Evolutionary conservation across 345 rosid species (phyloP), one percentile per base, ranked within the genome.

Genomic region (Gossypium raimondii): DNA sequence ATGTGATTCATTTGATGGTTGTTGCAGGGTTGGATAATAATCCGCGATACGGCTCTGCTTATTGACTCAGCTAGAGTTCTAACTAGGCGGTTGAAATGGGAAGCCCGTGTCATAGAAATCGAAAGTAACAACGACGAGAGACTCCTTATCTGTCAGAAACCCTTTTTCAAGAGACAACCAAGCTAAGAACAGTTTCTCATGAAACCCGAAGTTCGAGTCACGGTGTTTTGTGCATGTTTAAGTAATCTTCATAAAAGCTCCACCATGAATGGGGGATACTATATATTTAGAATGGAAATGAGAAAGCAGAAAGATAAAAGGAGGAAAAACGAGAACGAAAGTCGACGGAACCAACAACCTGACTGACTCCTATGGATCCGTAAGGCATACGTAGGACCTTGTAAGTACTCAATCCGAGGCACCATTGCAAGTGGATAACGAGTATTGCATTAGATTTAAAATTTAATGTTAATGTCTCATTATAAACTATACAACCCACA

Each of bases 101-200:
- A 96, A 9, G 99, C 98, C 13, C 82, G 98, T 69, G 87, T 96
- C 9, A 73, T 86, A 73, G 99, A 93, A 72, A 83, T 85, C 3
- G 98, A 93, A 69, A 90, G 92, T 77, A 90, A 81, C 86, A 92
- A 91, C 17, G 93, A 96, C 1, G 97, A 92, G 81, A 92, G 82
- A 83, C 97, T 96, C 48, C 97, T 96, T 48, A 78, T 96, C 80
- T 93, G 98, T 74, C 98, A 96, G 85, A 96, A 96, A 77, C 95
- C 97, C 17, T 92, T 93, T 82, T 78, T 82, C 14, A 93, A 88
- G 87, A 83, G 78, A 81, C 92, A 85, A 80, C 77, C 90, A 59
- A 86, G 85, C 79, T 88, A 70, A 80, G 57, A 48, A 72, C 74
- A 71, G 64, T 13, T 41, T 66, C 44, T 10, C 17, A 12, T 45